Evolutionary conservation across 1,139 yeast species (phyloP), one percentile per base, ranked within the genome.

Genomic region (Pichia sp.): DNA sequence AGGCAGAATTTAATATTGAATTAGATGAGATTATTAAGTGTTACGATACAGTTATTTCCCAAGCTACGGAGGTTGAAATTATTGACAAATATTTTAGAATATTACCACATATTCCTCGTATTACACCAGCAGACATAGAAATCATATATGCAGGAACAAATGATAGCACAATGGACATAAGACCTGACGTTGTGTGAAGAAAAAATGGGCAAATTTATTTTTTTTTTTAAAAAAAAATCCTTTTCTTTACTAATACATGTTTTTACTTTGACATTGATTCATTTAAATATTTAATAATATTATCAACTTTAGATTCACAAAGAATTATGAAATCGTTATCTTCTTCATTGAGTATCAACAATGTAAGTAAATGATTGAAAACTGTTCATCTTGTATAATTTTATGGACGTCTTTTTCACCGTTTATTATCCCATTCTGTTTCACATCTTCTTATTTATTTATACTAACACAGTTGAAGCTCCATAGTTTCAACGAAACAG

Each of bases 401-500:
- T n/a, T n/a, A n/a, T n/a, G n/a, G n/a, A n/a, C n/a, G n/a, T n/a
- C n/a, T n/a, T n/a, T n/a, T n/a, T n/a, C n/a, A n/a, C n/a, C n/a
- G n/a, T n/a, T n/a, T n/a, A n/a, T n/a, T n/a, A n/a, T n/a, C n/a
- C n/a, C n/a, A n/a, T n/a, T n/a, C n/a, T n/a, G n/a, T n/a, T n/a
- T n/a, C n/a, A n/a, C n/a, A 10, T 32, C 9, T 22, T 23, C 6
- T 10, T 32, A 16, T 37, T n/a, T n/a, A 30, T 7, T 7, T 34
- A 30, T n/a, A 35, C 20, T 28, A 28, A 28, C 39, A 22, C 22
- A 4, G 4, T 22, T 12, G 22, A 29, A 29, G 12, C n/a, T 27
- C 7, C 24, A 27, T 32, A 63, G 66, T 49, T 58, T 7, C 62
- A n/a, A n/a, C n/a, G n/a, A n/a, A n/a, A n/a, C n/a, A n/a, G n/a